Percentiles rank a stretch among this genome's conserved stretches.
Conservation (phyloP, 2,329 filamentous ascomycete species). For the Blumeriella jaapii region DNA sequence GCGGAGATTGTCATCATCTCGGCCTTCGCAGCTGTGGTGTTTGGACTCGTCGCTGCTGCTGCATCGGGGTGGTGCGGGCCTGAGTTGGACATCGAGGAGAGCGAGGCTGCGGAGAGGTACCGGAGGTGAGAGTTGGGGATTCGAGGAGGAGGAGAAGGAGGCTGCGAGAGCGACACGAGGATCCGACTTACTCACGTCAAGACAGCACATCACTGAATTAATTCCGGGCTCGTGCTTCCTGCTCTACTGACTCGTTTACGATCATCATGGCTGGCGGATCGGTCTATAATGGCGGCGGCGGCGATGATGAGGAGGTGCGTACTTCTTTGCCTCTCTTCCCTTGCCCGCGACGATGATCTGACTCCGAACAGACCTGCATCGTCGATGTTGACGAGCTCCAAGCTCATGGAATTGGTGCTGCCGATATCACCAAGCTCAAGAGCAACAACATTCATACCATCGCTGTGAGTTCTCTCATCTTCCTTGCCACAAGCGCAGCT, state of each 20-base stretch:
- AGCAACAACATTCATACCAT: conserved; percentile 51
- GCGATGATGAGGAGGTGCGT: conserved; percentile 4
- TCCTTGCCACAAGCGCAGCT: background rate
- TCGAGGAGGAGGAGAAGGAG: too few relatives aligned
- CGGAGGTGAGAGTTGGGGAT: background rate
- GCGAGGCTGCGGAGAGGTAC: background rate
- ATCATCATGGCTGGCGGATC: conserved; percentile 2
- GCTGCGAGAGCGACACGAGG: too few relatives aligned
- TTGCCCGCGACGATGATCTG: background rate
- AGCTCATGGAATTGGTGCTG: conserved; percentile 51
- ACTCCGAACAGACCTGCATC: conserved; percentile 29
- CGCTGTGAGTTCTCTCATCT: conserved; percentile 34
- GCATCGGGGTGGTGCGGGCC: too few relatives aligned
- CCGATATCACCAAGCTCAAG: conserved; percentile 56
- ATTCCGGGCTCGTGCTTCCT: too few relatives aligned
- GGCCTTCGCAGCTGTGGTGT: too few relatives aligned
- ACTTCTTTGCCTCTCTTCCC: background rate
- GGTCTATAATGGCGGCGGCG: conserved; percentile 1
- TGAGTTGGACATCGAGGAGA: background rate
- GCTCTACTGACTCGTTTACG: too few relatives aligned
- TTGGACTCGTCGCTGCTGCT: too few relatives aligned
- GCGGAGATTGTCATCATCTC: too few relatives aligned
- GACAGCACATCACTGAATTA: too few relatives aligned
- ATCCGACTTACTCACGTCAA: too few relatives aligned
- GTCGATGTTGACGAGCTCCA: conserved; percentile 57